phyloP scores from a whole-genome alignment of 2,329 filamentous ascomycete species.

The Calonectria pseudoreteaudii region DNA sequence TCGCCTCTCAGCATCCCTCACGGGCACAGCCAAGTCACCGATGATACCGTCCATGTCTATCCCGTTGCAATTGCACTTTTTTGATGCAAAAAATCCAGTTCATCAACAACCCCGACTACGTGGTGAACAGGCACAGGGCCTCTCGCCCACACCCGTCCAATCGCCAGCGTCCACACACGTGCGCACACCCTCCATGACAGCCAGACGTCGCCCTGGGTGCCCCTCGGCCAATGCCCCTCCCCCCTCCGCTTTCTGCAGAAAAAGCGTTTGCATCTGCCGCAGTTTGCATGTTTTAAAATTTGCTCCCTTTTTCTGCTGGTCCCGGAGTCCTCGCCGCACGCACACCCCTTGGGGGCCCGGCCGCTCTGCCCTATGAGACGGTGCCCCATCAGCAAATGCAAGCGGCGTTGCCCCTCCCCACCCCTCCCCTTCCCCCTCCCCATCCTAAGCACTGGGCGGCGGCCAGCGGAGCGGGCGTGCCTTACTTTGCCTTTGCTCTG shows the following conservation, averaged over 20 bases:
- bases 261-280: conserved; percentile 18
- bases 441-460: not conserved
- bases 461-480: conserved; percentile 5
- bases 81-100: not conserved
- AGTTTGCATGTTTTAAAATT: conserved; percentile 7
- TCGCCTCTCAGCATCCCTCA: not conserved
- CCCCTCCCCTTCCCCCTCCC: not conserved
- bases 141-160: conserved; percentile 10
- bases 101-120: conserved; percentile 16
- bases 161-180: conserved; percentile 2
- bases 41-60: conserved; percentile 1
- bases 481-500: not conserved
- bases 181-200: conserved; percentile 17
- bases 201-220: not conserved
- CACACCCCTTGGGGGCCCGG: not conserved
- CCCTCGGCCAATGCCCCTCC: conserved; percentile 1
- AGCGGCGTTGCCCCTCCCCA: not conserved
- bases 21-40: not conserved
- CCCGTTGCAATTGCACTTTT: conserved; percentile 7
- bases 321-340: not conserved
- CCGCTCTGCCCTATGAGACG: conserved; percentile 50
- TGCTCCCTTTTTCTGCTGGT: not conserved
- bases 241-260: conserved; percentile 1
- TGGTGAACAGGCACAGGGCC: conserved; percentile 21
- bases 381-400: conserved; percentile 57